phyloP scores from a whole-genome alignment of 2,329 filamentous ascomycete genomes.

The Sarocladium oryzae region DNA sequence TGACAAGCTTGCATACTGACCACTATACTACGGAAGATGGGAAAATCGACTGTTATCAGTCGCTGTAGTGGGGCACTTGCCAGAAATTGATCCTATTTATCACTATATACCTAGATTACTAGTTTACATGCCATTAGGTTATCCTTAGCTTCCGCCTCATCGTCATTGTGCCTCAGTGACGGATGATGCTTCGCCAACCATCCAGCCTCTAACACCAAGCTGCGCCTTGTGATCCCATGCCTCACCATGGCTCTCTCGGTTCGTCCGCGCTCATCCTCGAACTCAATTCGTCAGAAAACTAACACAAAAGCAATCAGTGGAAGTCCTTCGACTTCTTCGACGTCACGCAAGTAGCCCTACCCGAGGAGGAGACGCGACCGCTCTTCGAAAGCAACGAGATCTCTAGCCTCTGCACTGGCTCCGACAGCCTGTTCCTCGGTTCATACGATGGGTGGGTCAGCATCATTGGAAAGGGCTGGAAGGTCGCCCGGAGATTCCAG shows the following conservation, averaged over 20 bases:
- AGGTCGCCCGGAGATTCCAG: slow-evolving; percentile 77
- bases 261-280: background rate
- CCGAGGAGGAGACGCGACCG: slow-evolving; percentile 70
- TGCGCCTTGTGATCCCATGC: slow-evolving; percentile 11
- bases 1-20: too few species aligned
- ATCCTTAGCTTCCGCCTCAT: slow-evolving; percentile 5
- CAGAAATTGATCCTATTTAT: background rate
- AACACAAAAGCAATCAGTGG: slow-evolving; percentile 54
- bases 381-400: slow-evolving; percentile 80
- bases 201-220: background rate
- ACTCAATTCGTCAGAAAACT: background rate
- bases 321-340: slow-evolving; percentile 99
- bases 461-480: slow-evolving; percentile 82
- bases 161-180: slow-evolving; percentile 10
- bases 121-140: background rate
- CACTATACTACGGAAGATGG: background rate
- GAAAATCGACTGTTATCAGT: slow-evolving; percentile 12
- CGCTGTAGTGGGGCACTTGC: slow-evolving; percentile 12
- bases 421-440: slow-evolving; percentile 84
- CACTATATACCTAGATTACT: background rate
- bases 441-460: slow-evolving; percentile 79
- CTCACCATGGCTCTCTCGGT: slow-evolving; percentile 20
- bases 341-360: slow-evolving; percentile 74
- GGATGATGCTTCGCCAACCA: background rate
- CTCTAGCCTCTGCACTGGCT: slow-evolving; percentile 77